phyloP scores from a whole-genome alignment of 768 basidiomycete species.

The Ramaria rubella region DNA sequence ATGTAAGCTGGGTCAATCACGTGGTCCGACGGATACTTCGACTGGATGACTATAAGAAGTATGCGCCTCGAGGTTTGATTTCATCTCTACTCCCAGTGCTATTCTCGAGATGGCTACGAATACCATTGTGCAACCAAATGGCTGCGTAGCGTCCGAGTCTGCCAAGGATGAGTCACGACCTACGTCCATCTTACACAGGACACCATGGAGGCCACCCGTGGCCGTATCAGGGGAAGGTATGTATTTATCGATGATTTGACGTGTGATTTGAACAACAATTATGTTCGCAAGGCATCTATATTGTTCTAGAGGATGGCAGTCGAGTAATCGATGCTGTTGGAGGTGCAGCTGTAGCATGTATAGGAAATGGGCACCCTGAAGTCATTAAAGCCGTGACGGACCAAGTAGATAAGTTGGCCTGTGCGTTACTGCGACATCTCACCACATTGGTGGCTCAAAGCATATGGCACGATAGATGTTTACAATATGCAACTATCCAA shows the following conservation, averaged over 20 bases:
- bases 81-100: no score
- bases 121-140: not conserved
- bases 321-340: conserved; percentile 74
- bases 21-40: no score
- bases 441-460: not conserved
- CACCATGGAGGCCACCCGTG: conserved; percentile 67
- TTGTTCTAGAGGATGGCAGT: conserved; percentile 63
- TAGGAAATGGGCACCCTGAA: conserved; percentile 68
- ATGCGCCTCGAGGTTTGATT: no score
- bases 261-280: not conserved
- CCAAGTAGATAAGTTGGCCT: conserved; percentile 71
- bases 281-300: conserved; percentile 53
- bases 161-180: conserved; percentile 7
- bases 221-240: conserved; percentile 39
- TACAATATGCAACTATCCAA: conserved; percentile 84
- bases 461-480: conserved; percentile 49
- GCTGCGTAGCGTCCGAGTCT: not conserved
- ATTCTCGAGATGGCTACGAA: not conserved
- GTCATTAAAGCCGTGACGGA: conserved; percentile 72
- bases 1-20: no score
- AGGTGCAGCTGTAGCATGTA: conserved; percentile 76
- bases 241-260: no score
- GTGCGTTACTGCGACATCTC: conserved; percentile 36
- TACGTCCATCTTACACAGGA: conserved; percentile 54
- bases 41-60: no score